phyloP scores from a whole-genome alignment of 2,329 filamentous ascomycete genomes.

The Alternaria triticimaculans region DNA sequence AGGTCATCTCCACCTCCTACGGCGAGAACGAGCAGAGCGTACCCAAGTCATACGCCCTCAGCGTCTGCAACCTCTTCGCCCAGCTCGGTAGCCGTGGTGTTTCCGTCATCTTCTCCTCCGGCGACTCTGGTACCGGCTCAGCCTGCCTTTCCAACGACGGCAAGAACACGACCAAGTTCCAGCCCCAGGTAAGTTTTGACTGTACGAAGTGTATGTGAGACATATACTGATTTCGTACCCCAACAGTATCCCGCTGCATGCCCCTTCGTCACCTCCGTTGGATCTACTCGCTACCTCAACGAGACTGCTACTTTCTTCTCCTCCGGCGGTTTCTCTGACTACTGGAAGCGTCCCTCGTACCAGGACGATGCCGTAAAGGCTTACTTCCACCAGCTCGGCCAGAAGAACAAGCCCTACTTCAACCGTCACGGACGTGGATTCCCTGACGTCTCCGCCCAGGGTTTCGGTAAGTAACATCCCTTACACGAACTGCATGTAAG shows the following conservation, averaged over 20 bases:
- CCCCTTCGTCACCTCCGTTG: constrained; percentile 71
- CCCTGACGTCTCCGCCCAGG: constrained; percentile 69
- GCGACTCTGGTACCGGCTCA: constrained; percentile 64
- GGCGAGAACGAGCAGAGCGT: constrained; percentile 71
- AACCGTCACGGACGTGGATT: constrained; percentile 63
- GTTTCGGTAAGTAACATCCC: constrained; percentile 27
- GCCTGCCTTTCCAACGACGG: constrained; percentile 66
- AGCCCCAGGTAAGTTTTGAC: constrained; percentile 52
- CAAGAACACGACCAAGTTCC: constrained; percentile 60
- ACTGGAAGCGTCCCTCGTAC: constrained; percentile 57
- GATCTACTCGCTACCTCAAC: constrained; percentile 61
- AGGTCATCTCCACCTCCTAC: constrained; percentile 70
- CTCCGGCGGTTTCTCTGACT: constrained; percentile 57
- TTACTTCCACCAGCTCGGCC: constrained; percentile 53
- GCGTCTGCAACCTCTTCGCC: constrained; percentile 68
- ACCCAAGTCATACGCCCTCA: constrained; percentile 65
- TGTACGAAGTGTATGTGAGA: neutral
- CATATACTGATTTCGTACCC: neutral
- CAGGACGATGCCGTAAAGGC: constrained; percentile 53
- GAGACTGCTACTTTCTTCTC: constrained; percentile 56
- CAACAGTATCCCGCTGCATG: constrained; percentile 66
- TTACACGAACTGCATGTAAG: no score
- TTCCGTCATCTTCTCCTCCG: constrained; percentile 66
- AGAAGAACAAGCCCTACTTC: constrained; percentile 57
- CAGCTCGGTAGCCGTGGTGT: constrained; percentile 71